These are phyloP conservation scores for Lathyrus aphaca DNA, from an alignment of 306 rosid species.

Conservation along the genomic window DNA sequence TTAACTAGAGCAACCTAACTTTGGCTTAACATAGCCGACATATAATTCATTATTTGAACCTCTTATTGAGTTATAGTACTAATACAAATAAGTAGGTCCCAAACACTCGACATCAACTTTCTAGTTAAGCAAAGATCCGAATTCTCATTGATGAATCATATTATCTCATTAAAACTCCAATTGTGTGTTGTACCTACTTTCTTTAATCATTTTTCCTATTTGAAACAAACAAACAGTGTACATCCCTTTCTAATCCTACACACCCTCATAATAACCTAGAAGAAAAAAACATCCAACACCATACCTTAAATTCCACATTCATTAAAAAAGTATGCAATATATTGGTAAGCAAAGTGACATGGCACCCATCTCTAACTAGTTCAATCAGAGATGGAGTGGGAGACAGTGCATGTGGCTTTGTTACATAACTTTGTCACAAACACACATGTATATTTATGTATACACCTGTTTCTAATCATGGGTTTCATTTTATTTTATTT, in stretches of 20 bases:
- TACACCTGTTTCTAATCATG: slow-evolving; percentile 50
- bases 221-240: slow-evolving; percentile 54
- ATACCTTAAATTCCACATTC: slow-evolving; percentile 35
- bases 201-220: slow-evolving; percentile 45
- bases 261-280: slow-evolving; percentile 47
- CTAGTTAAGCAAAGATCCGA: slow-evolving; percentile 82
- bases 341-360: slow-evolving; percentile 64
- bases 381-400: slow-evolving; percentile 67
- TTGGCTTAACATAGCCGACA: slow-evolving; percentile 78
- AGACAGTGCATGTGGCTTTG: slow-evolving; percentile 84
- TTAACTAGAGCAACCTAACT: slow-evolving; percentile 77
- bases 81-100: slow-evolving; percentile 65
- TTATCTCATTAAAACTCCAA: slow-evolving; percentile 68
- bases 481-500: slow-evolving; percentile 2
- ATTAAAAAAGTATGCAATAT: slow-evolving; percentile 46
- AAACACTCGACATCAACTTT: slow-evolving; percentile 74
- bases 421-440: slow-evolving; percentile 41
- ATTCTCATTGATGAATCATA: slow-evolving; percentile 89
- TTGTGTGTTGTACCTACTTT: slow-evolving; percentile 74
- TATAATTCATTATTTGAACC: slow-evolving; percentile 72
- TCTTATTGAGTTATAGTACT: slow-evolving; percentile 49
- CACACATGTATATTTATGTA: slow-evolving; percentile 30
- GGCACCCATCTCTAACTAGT: slow-evolving; percentile 62
- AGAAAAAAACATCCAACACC: slow-evolving; percentile 46
- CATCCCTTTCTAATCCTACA: slow-evolving; percentile 59